Evolutionary conservation across 1,284 basidiomycete species (phyloP).

Genomic region (Fomitopsis schrenkii): DNA sequence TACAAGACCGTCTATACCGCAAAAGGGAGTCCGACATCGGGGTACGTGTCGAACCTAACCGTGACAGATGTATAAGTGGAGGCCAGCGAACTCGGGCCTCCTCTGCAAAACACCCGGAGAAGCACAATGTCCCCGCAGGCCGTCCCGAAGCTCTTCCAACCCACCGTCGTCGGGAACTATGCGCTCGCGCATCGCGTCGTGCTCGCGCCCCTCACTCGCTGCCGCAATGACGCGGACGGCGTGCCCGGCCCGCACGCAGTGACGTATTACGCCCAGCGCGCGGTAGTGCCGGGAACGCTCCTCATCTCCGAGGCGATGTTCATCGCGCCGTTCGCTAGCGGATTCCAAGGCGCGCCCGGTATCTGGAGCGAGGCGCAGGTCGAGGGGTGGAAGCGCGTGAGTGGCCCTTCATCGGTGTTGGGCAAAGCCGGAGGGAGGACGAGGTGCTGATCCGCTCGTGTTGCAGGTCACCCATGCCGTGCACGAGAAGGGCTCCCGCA

Average conservation of each 20-base stretch:
- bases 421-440: too few relatives aligned
- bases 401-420: not conserved
- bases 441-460: not conserved
- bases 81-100: too few relatives aligned
- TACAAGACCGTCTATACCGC: too few relatives aligned
- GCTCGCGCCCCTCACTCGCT: conserved; percentile 44
- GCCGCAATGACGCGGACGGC: conserved; percentile 27
- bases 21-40: too few relatives aligned
- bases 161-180: conserved; percentile 38
- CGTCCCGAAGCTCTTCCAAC: conserved; percentile 36
- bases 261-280: conserved; percentile 47
- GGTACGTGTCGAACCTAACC: too few relatives aligned
- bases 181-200: conserved; percentile 42
- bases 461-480: conserved; percentile 25
- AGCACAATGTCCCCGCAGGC: conserved; percentile 12
- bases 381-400: conserved; percentile 41
- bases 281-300: conserved; percentile 38
- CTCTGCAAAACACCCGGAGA: too few relatives aligned
- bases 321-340: conserved; percentile 37
- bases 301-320: conserved; percentile 46
- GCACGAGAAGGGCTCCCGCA: conserved; percentile 32
- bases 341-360: conserved; percentile 34
- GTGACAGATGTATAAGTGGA: too few relatives aligned
- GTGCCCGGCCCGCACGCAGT: conserved; percentile 27
- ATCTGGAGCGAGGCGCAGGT: conserved; percentile 44